Conservation (phyloP, 1,284 basidiomycete species). For the Afroboletus lepidellus region DNA sequence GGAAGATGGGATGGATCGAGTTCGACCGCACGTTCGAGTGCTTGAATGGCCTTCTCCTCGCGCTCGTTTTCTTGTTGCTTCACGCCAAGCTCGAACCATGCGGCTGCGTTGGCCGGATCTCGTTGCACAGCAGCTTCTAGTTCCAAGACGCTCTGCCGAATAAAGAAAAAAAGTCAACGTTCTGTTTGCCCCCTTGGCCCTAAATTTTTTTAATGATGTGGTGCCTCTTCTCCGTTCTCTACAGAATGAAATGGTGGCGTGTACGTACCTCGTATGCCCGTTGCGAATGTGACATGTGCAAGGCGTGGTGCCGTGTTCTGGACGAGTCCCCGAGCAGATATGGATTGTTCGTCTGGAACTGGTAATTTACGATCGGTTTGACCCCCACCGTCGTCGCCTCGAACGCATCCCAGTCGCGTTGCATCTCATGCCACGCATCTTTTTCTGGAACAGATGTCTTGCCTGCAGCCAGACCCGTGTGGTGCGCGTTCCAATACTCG, state of each 20-base stretch:
- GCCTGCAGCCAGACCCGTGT: slow-evolving; percentile 18
- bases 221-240: slow-evolving; percentile 5
- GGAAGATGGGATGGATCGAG: slow-evolving; percentile 77
- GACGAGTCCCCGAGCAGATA: slow-evolving; percentile 65
- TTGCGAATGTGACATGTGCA: slow-evolving; percentile 46
- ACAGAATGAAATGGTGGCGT: slow-evolving; percentile 12
- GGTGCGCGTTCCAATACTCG: slow-evolving; percentile 50
- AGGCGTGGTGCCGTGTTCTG: slow-evolving; percentile 51
- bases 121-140: slow-evolving; percentile 88
- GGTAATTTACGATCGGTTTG: slow-evolving; percentile 58
- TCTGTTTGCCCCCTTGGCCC: slow-evolving; percentile 3
- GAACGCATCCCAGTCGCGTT: slow-evolving; percentile 82
- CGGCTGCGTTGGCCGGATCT: slow-evolving; percentile 67
- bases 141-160: slow-evolving; percentile 75
- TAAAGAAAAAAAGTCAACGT: slow-evolving; percentile 17
- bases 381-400: slow-evolving; percentile 69
- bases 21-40: slow-evolving; percentile 78
- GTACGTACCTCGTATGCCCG: slow-evolving; percentile 59
- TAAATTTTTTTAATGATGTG: slow-evolving; percentile 1
- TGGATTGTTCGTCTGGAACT: slow-evolving; percentile 82
- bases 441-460: slow-evolving; percentile 8
- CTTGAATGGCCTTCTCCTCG: slow-evolving; percentile 87
- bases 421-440: slow-evolving; percentile 58
- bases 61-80: slow-evolving; percentile 99
- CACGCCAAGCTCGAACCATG: slow-evolving; percentile 93